phyloP scores from a whole-genome alignment of 192 early-diverging fungal species.

The Mortierella antarctica region DNA sequence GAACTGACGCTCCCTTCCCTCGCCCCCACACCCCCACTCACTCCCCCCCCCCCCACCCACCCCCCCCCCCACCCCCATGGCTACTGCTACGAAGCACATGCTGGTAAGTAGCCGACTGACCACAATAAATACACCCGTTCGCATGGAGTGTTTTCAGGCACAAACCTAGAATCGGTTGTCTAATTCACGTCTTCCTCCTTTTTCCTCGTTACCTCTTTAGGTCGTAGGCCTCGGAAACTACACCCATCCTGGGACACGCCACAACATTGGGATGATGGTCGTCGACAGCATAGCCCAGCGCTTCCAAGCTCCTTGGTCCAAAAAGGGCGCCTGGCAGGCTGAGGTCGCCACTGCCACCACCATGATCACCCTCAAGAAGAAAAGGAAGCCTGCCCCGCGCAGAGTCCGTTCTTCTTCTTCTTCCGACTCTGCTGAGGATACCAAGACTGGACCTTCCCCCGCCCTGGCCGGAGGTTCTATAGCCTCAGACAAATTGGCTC shows the following conservation, averaged over 20 bases:
- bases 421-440: neutral
- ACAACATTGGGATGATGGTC: slow-evolving; percentile 80
- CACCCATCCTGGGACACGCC: slow-evolving; percentile 70
- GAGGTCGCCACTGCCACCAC: slow-evolving; percentile 29
- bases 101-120: neutral
- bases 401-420: neutral
- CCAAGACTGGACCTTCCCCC: too few relatives aligned
- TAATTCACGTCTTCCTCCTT: too few relatives aligned
- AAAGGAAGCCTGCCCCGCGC: slow-evolving; percentile 5
- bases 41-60: neutral
- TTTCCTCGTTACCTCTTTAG: slow-evolving; percentile 25
- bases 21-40: neutral
- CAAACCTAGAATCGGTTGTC: too few relatives aligned
- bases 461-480: too few relatives aligned
- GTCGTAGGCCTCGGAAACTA: slow-evolving; percentile 81
- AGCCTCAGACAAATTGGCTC: too few relatives aligned
- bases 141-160: too few relatives aligned
- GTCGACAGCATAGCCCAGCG: slow-evolving; percentile 64
- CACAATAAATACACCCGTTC: too few relatives aligned
- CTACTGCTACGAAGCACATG: slow-evolving; percentile 12
- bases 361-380: slow-evolving; percentile 9
- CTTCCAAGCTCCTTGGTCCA: slow-evolving; percentile 57
- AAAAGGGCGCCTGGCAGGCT: slow-evolving; percentile 42
- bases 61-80: slow-evolving; percentile 8
- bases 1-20: too few relatives aligned